Base-by-base conservation (phyloP, 805 yeast genomes). In the Saturnispora silvae region DNA sequence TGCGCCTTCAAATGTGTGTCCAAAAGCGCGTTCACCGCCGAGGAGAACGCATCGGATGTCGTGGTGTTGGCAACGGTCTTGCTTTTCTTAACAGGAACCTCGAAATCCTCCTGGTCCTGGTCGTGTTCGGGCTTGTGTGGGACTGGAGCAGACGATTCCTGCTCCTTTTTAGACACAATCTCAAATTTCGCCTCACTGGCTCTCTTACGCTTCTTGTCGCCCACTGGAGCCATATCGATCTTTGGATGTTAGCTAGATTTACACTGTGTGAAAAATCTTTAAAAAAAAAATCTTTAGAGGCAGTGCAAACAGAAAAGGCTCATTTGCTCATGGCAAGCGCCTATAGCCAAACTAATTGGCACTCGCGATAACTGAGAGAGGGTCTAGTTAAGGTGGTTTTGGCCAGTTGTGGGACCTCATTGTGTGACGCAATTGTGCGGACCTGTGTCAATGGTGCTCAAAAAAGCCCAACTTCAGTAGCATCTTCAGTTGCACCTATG, bases 1-100 rank as follows among this genome's bases (percentile, higher is more conserved):
- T 89, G 81, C 0, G 95, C 94, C 56, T 92, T 92, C 46, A 89
- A 65, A 50, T 75, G 78, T 2, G 97, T 84, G 4, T 81, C 81
- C 35, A 89, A 61, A 49, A 89, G 81, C 13, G 95, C 92, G 46
- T 65, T 75, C 52, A 92, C 75, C 0, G 97, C 97, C 38, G 61
- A 68, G 15, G 95, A 83, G 52, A 92, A 89, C 2, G 75, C 67
- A 31, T 67, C 77, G 1, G 84, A 69, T n/a, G 86, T 89, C 56
- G 79, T 85, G 42, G 71, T 79, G 70, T 70, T 50, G 65, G 68
- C 57, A 72, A 74, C 43, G 77, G 72, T 50, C 70, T 68, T 47
- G 62, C 59, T 29, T 34, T 43, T 19, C 7, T 25, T 26, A 18
- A 24, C 32, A 9, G 23, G 19, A 40, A 54, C 50, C 27, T 40